These are phyloP conservation scores for Pythium apleroticum DNA, from an alignment of 352 stramenopile species.

Conservation along the genomic window DNA sequence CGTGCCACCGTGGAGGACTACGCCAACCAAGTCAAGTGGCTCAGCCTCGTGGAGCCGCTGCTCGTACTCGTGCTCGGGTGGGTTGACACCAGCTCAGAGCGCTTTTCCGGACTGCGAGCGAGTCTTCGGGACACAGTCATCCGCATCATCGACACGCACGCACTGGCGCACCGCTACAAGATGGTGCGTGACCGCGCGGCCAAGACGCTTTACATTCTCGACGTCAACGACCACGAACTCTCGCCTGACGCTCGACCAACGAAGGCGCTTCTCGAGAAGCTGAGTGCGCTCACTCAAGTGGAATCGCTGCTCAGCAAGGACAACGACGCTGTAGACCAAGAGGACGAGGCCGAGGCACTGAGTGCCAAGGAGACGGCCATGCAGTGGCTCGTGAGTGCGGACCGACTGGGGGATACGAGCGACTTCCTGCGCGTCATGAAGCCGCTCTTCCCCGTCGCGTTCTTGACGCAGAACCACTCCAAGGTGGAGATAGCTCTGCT, in stretches of 20 bases:
- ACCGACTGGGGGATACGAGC: slow-evolving; percentile 45
- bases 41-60: slow-evolving; percentile 53
- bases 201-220: slow-evolving; percentile 60
- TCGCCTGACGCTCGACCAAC: neutral
- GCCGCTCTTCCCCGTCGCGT: slow-evolving; percentile 57
- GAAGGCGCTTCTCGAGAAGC: slow-evolving; percentile 14
- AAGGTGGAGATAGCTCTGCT: slow-evolving; percentile 71
- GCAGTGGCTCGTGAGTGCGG: slow-evolving; percentile 57
- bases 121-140: slow-evolving; percentile 32
- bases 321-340: slow-evolving; percentile 14
- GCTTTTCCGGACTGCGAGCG: neutral
- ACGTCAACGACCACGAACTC: slow-evolving; percentile 5
- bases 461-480: slow-evolving; percentile 63
- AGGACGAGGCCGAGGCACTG: slow-evolving; percentile 28
- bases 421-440: slow-evolving; percentile 49
- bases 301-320: slow-evolving; percentile 6
- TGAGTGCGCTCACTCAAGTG: slow-evolving; percentile 13
- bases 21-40: slow-evolving; percentile 73
- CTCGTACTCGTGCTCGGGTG: slow-evolving; percentile 41
- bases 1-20: slow-evolving; percentile 64
- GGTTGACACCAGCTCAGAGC: neutral
- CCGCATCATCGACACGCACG: slow-evolving; percentile 44
- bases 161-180: slow-evolving; percentile 72
- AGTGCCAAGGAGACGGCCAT: slow-evolving; percentile 70
- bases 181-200: slow-evolving; percentile 71